Base-by-base conservation (phyloP, 192 early-diverging fungal genomes). In the Gryganskiella cystojenkinii region DNA sequence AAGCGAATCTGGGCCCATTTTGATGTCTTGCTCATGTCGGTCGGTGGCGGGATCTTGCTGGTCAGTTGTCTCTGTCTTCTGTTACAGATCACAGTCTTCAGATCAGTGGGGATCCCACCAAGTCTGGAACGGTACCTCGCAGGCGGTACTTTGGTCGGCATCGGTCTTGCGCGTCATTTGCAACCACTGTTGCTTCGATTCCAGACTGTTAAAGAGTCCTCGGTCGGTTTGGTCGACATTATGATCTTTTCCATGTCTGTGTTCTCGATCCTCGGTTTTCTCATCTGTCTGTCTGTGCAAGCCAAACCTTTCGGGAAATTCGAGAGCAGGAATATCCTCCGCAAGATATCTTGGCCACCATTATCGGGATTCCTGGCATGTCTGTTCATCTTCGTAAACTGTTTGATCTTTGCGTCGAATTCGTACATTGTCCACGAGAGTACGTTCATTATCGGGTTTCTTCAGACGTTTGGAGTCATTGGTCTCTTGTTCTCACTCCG, bases 1-100 rank as follows among this genome's bases (percentile, higher is more conserved):
- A 90, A 94, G n/a, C 80, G 86, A 33, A 88, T 94, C 42, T 99
- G 97, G 97, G 94, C 96, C 17, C 93, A 95, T 31, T 99, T 99
- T 70, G 95, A 99, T 54, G 79, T 88, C 7, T 83, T 84, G 2
- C 81, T 93, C 34, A 98, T 99, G 72, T 61, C 86, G 0, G 61
- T 90, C 9, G 97, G 97, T 11, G 83, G 92, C 1, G 44, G 82
- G 13, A 74, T 94, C 2, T 70, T 95, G 30, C 45, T 80, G 6
- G 64, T 46, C n/a, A 83, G 76, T 24, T 83, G 81, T 71, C 14
- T 79, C 13, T 69, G 67, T 30, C 59, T 80, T 13, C 17, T 74
- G 49, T 17, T 80, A 19, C 61, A 71, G 28, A 65, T 80, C 47
- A 64, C 68, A 17, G 28, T 60, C 57, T 61, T 57, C 25, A 31